These are phyloP conservation scores for Penicillium bovifimosum DNA, from an alignment of 495 filamentous ascomycete species.

Conservation along the genomic window DNA sequence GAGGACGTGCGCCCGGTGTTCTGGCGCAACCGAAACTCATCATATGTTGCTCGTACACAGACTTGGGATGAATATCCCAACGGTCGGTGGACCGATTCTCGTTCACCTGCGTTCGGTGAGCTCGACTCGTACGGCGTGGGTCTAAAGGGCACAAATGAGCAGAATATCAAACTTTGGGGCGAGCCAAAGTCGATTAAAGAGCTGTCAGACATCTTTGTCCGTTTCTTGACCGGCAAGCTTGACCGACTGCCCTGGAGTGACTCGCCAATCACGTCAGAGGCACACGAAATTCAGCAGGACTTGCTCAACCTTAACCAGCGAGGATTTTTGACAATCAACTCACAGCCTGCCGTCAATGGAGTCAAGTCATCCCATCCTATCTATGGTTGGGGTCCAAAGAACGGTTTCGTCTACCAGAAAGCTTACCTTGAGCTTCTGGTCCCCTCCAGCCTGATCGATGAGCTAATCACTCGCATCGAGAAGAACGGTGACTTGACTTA, in stretches of 20 bases:
- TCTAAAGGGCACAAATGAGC: constrained; percentile 93
- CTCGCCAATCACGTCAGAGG: constrained; percentile 73
- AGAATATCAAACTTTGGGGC: constrained; percentile 94
- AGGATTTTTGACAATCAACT: constrained; percentile 93
- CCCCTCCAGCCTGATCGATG: constrained; percentile 67
- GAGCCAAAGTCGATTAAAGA: constrained; percentile 73
- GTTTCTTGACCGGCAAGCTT: constrained; percentile 73
- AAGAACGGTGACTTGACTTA: constrained; percentile 78
- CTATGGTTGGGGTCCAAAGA: constrained; percentile 89
- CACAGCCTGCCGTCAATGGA: constrained; percentile 93
- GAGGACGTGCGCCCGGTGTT: constrained; percentile 99
- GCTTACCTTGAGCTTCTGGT: constrained; percentile 92
- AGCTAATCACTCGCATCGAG: constrained; percentile 76
- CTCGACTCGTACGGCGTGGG: constrained; percentile 94
- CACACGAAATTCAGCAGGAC: constrained; percentile 66
- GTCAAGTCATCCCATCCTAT: constrained; percentile 80
- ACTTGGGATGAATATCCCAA: constrained; percentile 99
- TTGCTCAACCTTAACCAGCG: constrained; percentile 77
- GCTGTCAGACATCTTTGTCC: constrained; percentile 73
- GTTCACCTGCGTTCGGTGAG: constrained; percentile 95
- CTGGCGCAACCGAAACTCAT: constrained; percentile 95
- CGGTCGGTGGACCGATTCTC: constrained; percentile 96
- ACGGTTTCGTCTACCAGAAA: constrained; percentile 98
- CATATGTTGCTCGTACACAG: constrained; percentile 90
- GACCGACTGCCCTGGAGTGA: constrained; percentile 94